Evolutionary conservation across 768 basidiomycete species (phyloP), one percentile per base, ranked within the genome.

Genomic region (Pleurotus ostreatus): DNA sequence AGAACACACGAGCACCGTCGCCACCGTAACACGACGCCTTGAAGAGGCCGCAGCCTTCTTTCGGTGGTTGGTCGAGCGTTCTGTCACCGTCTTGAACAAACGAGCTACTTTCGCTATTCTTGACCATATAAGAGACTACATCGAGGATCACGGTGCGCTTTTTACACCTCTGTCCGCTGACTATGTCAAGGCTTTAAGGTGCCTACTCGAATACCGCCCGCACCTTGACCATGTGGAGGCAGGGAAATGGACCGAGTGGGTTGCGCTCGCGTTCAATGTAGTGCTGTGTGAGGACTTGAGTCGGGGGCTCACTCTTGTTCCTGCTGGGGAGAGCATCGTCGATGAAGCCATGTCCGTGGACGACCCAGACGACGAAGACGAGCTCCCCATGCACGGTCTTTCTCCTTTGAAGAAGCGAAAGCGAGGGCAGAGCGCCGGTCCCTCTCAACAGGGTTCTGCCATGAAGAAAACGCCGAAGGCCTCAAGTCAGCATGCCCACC

Each of bases 141-240:
- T 94, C 49, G 72, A 83, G 3, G 63, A 82, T 62, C 72, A 76
- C 18, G 75, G 77, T 38, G 65, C 74, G 37, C 71, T 97, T 12
- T 77, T 86, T 58, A 64, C 73, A 3, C 83, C 85, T 0, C 77
- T 93, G 3, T 85, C 90, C 9, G 70, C 91, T 59, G 84, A 95
- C 68, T 95, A 93, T 67, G 75, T 88, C 55, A 95, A 95, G 66
- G 78, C 88, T 0, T 74, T 97, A 48, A 81, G 81, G 55, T 74
- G 72, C 57, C 65, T 98, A 7, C 71, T 92, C 51, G 73, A 74
- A 56, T 87, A 84, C 68, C 66, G 72, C 2, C 86, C 92, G 2
- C 94, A 98, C 70, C 74, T 95, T 55, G 89, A 95, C 44, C 84
- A 88, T 62, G 64, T 95, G 51, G 82, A 82, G 8, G 72, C 79